phyloP scores from a whole-genome alignment of 2,329 filamentous ascomycete genomes.

The Penicillium sp. region DNA sequence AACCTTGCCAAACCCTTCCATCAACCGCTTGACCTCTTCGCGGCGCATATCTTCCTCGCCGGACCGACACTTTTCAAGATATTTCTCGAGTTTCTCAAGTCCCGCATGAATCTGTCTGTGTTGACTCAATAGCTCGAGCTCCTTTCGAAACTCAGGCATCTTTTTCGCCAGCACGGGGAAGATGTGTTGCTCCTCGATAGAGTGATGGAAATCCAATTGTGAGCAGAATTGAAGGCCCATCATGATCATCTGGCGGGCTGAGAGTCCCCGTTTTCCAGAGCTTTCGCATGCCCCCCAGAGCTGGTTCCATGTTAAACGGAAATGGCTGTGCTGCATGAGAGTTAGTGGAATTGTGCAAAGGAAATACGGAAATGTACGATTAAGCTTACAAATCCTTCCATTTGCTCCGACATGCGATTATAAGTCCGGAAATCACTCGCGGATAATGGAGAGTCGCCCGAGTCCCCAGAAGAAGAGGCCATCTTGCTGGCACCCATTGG shows the following conservation, averaged over 20 bases:
- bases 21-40: conserved; percentile 63
- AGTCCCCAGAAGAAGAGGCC: neutral
- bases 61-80: conserved; percentile 60
- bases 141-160: conserved; percentile 73
- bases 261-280: conserved; percentile 59
- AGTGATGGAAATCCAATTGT: conserved; percentile 74
- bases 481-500: conserved; percentile 11
- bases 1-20: conserved; percentile 77
- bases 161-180: conserved; percentile 74
- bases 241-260: conserved; percentile 66
- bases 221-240: conserved; percentile 68
- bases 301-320: conserved; percentile 70
- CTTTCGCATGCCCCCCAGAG: conserved; percentile 65
- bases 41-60: conserved; percentile 62
- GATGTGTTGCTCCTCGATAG: conserved; percentile 77
- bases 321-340: conserved; percentile 66
- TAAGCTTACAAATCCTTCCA: conserved; percentile 67
- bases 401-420: conserved; percentile 71
- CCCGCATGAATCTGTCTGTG: conserved; percentile 78
- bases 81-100: conserved; percentile 65
- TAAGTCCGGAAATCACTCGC: conserved; percentile 66
- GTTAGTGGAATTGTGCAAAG: conserved; percentile 8
- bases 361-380: neutral
- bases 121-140: conserved; percentile 69
- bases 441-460: conserved; percentile 52